Percentiles rank a stretch among this genome's conserved stretches.
Conservation (phyloP, 768 basidiomycete species). For the Termitomyces heimii region DNA sequence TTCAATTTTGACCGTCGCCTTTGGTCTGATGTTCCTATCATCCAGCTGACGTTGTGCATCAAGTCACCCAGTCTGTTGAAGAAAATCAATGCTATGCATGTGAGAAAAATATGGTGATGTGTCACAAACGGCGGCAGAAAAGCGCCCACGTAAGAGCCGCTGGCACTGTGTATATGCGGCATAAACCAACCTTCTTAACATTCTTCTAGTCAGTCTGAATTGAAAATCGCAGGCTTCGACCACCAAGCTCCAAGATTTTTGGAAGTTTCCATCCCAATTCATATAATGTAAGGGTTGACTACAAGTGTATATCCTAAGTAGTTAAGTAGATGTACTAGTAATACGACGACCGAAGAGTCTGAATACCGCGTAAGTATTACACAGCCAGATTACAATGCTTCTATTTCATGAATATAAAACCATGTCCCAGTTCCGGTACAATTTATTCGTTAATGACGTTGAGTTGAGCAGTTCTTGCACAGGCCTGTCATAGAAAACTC, state of each 20-base stretch:
- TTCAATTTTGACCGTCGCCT: background rate
- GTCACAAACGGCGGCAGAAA: too few relatives aligned
- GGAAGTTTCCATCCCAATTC: background rate
- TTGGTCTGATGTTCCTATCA: background rate
- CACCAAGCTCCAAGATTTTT: too few relatives aligned
- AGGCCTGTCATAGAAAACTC: background rate
- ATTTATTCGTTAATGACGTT: background rate
- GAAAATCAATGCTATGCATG: background rate
- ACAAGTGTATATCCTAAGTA: background rate
- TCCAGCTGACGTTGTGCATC: background rate
- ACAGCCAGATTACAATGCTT: background rate
- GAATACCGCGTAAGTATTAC: background rate
- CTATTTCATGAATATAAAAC: background rate
- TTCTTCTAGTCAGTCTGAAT: background rate
- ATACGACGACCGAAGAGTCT: slow-evolving; percentile 1
- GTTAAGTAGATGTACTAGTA: background rate
- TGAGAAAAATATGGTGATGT: background rate
- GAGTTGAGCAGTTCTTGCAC: background rate
- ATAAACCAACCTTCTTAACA: background rate
- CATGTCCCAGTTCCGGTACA: slow-evolving; percentile 6
- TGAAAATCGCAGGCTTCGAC: background rate
- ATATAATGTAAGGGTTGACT: background rate
- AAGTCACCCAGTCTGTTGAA: background rate
- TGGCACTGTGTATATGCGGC: background rate
- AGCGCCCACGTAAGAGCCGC: background rate